phyloP scores from a whole-genome alignment of 108 stramenopile species.

The Cyclotella atomus region DNA sequence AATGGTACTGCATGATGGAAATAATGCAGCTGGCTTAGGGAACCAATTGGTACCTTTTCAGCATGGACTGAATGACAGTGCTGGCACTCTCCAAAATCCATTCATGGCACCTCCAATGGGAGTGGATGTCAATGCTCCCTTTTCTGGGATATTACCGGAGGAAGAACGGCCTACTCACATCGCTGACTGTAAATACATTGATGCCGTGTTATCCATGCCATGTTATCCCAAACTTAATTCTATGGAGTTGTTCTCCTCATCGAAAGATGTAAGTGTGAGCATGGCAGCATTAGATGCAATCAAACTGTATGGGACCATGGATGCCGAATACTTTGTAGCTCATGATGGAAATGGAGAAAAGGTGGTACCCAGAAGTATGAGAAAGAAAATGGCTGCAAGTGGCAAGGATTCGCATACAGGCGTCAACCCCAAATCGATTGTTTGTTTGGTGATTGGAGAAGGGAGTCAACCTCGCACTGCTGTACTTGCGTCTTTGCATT shows the following conservation, averaged over 20 bases:
- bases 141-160: conserved; percentile 8
- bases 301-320: conserved; percentile 40
- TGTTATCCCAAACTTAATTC: conserved; percentile 43
- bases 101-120: not conserved
- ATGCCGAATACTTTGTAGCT: conserved; percentile 25
- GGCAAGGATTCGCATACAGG: not conserved
- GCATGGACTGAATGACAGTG: not conserved
- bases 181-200: conserved; percentile 52
- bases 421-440: conserved; percentile 35
- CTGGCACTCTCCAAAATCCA: not conserved
- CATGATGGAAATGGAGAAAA: conserved; percentile 32
- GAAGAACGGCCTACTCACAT: conserved; percentile 39
- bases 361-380: conserved; percentile 1
- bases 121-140: conserved; percentile 5
- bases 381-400: not conserved
- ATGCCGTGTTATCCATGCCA: conserved; percentile 36
- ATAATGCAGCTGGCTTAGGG: too few species aligned
- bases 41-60: conserved; percentile 2
- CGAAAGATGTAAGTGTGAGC: conserved; percentile 41
- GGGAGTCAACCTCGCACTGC: conserved; percentile 44
- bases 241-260: conserved; percentile 25
- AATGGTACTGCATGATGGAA: not conserved
- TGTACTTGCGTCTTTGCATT: conserved; percentile 39
- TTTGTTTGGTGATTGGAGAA: conserved; percentile 45
- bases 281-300: conserved; percentile 50